Evolutionary conservation across 306 rosid genomes (phyloP).

Genomic region (Rosa chinensis): DNA sequence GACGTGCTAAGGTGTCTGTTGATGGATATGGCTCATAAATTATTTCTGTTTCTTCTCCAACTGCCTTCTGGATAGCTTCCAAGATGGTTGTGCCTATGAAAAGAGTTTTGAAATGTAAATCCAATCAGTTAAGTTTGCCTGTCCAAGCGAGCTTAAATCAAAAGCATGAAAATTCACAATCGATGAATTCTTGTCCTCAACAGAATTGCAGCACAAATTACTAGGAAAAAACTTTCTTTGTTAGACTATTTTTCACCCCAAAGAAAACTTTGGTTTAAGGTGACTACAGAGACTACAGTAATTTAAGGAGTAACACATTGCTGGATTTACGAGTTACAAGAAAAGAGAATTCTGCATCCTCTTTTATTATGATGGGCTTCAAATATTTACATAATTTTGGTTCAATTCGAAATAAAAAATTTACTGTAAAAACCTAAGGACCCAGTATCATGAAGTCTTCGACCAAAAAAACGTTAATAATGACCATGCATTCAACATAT

Average conservation of each 20-base stretch:
- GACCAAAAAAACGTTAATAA: not conserved
- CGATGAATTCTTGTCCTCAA: not conserved
- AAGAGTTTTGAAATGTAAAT: slow-evolving; percentile 15
- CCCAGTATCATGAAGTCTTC: not conserved
- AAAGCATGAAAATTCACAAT: slow-evolving; percentile 14
- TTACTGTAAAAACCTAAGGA: not conserved
- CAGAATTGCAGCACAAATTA: not conserved
- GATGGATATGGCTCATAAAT: slow-evolving; percentile 57
- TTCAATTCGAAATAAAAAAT: not conserved
- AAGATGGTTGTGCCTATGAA: slow-evolving; percentile 70
- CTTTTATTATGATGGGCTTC: not conserved
- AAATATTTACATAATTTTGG: not conserved
- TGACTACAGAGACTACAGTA: not conserved
- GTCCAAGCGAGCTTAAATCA: not conserved
- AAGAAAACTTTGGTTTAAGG: not conserved
- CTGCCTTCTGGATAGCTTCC: slow-evolving; percentile 70
- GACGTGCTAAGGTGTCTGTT: slow-evolving; percentile 39
- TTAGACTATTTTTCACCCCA: not conserved
- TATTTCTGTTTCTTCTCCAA: slow-evolving; percentile 60
- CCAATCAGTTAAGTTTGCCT: not conserved
- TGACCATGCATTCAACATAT: not conserved
- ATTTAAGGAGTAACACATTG: not conserved
- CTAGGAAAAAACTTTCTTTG: not conserved
- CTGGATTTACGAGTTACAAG: not conserved
- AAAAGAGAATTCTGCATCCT: not conserved